These are phyloP conservation scores for Fusarium buxicola DNA, from an alignment of 2,329 filamentous ascomycete species.

Conservation along the genomic window DNA sequence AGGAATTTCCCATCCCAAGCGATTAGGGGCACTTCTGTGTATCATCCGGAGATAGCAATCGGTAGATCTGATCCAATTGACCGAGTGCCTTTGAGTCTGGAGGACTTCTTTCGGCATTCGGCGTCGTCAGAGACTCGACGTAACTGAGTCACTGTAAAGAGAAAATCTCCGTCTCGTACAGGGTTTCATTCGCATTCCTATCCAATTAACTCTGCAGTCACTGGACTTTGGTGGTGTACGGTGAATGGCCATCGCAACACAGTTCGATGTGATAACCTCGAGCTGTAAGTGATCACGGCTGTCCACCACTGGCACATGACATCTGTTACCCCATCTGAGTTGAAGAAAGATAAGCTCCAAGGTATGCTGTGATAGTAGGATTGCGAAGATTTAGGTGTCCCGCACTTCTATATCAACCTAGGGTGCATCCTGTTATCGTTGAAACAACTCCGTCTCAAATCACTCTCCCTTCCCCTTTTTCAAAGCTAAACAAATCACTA, in stretches of 20 bases:
- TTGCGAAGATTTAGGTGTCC: not conserved
- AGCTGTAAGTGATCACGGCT: not conserved
- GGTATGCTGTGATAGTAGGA: not conserved
- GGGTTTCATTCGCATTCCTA: slow-evolving; percentile 5
- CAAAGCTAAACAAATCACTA: slow-evolving; percentile 5
- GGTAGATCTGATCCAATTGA: not conserved
- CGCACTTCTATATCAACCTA: slow-evolving; percentile 24
- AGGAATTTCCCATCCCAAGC: not conserved
- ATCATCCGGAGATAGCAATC: not conserved
- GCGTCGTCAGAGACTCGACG: slow-evolving; percentile 5
- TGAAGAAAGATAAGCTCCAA: not conserved
- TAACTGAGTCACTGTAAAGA: slow-evolving; percentile 23
- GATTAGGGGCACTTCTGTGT: not conserved
- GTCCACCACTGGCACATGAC: slow-evolving; percentile 7
- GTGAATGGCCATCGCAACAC: slow-evolving; percentile 17
- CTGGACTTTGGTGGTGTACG: slow-evolving; percentile 18
- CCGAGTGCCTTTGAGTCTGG: slow-evolving; percentile 4
- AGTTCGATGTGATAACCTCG: slow-evolving; percentile 3
- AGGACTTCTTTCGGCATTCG: slow-evolving; percentile 34
- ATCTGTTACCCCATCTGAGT: not conserved
- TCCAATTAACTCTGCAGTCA: slow-evolving; percentile 24
- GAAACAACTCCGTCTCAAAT: not conserved
- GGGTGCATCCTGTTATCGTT: not conserved
- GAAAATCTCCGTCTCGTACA: slow-evolving; percentile 2
- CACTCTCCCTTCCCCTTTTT: not conserved